Evolutionary conservation across 2,329 filamentous ascomycete genomes (phyloP), one percentile per base, ranked within the genome.

Genomic region (Nigrospora oryzae): DNA sequence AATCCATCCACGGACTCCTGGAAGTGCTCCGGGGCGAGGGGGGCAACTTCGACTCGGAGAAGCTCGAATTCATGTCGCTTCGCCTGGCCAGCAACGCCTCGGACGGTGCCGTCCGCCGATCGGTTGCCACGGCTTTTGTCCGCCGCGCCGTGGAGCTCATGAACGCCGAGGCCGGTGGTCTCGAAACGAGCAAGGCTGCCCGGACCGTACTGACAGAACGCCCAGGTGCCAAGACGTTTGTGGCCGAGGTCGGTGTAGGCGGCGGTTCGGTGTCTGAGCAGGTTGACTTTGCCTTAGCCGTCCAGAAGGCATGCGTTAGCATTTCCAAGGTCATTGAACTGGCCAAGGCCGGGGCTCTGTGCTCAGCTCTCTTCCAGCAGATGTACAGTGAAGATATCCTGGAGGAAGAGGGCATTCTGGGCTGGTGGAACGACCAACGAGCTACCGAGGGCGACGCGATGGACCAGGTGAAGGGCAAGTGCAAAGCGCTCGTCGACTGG

Each of bases 41-140:
- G 10, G 79, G 81, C 11, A 87, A 94, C 60, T 93, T 95, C 51
- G 90, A 95, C 57, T 74, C 73, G 3, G 78, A 80, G 41, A 89
- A 91, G 61, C 78, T 97, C 32, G 93, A 98, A 62, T 86, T 98
- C 50, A 95, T 90, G 71, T 87, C 89, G 39, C 74, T 97, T n/a
- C 84, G 91, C 11, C 87, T 98, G 63, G 85, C 84, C 44, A 88
- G 86, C 56, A 89, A 97, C 57, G 93, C 93, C 3, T 90, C 89
- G 1, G 91, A 95, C 58, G 77, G 84, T 52, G 86, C 93, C 63
- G 87, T 97, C 57, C 86, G 91, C 38, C 83, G 84, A 32, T 89
- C 93, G 14, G 83, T 97, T 19, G 88, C 88, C 3, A 80, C 84
- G 2, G 86, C 90, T 1, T 91, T 97, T 60, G 85, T 88, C 56